These are phyloP conservation scores for Golubevia sp. DNA, from an alignment of 1,284 basidiomycete species.

Conservation along the genomic window DNA sequence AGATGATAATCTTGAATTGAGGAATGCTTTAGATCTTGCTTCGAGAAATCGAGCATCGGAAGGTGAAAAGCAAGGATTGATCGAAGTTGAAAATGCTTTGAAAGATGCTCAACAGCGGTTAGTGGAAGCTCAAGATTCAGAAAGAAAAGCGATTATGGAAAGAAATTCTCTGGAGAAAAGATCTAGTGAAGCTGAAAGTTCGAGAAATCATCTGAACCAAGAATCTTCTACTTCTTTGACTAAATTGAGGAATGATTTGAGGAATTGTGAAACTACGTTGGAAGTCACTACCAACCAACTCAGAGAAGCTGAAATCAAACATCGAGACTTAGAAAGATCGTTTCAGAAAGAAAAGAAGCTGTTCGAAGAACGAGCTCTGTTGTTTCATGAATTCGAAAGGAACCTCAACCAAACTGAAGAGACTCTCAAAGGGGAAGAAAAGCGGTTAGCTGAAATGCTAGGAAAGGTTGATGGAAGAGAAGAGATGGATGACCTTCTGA, in stretches of 20 bases:
- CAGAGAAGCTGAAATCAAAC: constrained; percentile 12
- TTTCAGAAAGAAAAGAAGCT: constrained; percentile 37
- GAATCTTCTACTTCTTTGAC: too few relatives aligned
- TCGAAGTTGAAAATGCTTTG: neutral
- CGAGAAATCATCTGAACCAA: too few relatives aligned
- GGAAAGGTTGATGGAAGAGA: constrained; percentile 58
- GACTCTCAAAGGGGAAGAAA: constrained; percentile 49
- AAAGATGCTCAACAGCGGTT: neutral
- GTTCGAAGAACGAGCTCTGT: constrained; percentile 36
- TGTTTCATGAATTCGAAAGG: constrained; percentile 39
- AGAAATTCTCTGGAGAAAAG: too few relatives aligned
- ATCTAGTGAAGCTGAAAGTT: too few relatives aligned
- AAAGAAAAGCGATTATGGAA: neutral
- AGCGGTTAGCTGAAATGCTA: constrained; percentile 48
- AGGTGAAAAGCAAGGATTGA: neutral
- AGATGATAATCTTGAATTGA: neutral
- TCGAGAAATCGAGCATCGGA: too few relatives aligned
- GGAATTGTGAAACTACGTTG: neutral
- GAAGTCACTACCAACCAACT: neutral
- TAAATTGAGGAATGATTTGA: neutral
- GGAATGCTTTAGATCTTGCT: neutral
- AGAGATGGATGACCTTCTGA: constrained; percentile 57
- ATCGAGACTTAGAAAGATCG: constrained; percentile 35
- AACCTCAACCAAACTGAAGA: constrained; percentile 39
- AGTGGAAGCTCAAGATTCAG: neutral